phyloP scores from a whole-genome alignment of 768 basidiomycete species.

The Tricholoma matsutake region DNA sequence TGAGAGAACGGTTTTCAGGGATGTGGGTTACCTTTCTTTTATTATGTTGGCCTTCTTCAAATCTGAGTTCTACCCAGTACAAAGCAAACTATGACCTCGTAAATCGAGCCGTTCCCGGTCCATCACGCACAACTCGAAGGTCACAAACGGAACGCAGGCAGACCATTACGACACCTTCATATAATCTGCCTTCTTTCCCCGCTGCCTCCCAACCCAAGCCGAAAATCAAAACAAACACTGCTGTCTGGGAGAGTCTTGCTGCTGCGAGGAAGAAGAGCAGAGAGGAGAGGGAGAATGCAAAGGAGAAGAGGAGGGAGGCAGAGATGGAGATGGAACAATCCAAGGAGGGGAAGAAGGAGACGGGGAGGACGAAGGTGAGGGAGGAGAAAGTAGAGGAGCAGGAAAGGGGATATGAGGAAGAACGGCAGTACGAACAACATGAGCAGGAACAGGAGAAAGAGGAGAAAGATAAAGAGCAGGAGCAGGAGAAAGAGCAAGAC shows the following conservation, averaged over 20 bases:
- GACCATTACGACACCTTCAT: conserved; percentile 31
- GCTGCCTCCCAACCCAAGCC: conserved; percentile 16
- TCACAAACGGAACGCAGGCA: conserved; percentile 54
- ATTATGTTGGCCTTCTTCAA: conserved; percentile 7
- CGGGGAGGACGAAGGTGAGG: not conserved
- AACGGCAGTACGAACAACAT: not conserved
- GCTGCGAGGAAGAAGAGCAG: conserved; percentile 13
- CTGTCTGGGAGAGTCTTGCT: conserved; percentile 29
- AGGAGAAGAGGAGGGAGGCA: not conserved
- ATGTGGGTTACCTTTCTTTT: conserved; percentile 44
- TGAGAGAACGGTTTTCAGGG: conserved; percentile 64
- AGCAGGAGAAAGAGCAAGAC: not conserved
- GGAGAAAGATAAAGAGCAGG: not conserved
- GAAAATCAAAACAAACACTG: conserved; percentile 26
- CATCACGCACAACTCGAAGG: conserved; percentile 59
- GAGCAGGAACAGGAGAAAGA: not conserved
- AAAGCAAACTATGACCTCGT: conserved; percentile 62
- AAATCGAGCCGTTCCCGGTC: conserved; percentile 42
- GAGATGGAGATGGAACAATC: conserved; percentile 10
- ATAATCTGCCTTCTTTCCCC: conserved; percentile 24
- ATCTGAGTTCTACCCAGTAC: conserved; percentile 39
- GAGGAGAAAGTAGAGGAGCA: not conserved
- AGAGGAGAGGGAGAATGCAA: conserved; percentile 6
- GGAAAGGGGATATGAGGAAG: not conserved
- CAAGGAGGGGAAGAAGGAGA: conserved; percentile 5